Evolutionary conservation across 2,329 filamentous ascomycete genomes (phyloP).

Genomic region (Cercospora zeina): DNA sequence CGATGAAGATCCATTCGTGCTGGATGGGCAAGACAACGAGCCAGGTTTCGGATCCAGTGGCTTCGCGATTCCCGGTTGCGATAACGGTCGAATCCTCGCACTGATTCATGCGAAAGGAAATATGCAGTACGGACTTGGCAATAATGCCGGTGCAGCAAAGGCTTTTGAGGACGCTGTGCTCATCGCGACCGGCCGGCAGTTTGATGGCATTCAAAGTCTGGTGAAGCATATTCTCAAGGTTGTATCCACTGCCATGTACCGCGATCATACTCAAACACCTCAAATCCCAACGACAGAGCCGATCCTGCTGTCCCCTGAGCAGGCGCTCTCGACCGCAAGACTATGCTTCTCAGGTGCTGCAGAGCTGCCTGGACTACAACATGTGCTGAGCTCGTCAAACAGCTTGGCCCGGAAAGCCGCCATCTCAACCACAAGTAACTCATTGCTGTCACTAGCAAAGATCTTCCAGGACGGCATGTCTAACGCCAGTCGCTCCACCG

Average conservation of each 20-base stretch:
- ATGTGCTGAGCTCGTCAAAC: slow-evolving; percentile 59
- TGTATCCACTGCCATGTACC: slow-evolving; percentile 48
- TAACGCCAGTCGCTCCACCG: slow-evolving; percentile 56
- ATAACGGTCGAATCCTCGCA: slow-evolving; percentile 91
- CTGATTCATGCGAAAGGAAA: slow-evolving; percentile 98
- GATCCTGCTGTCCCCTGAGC: slow-evolving; percentile 78
- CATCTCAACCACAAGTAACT: slow-evolving; percentile 92
- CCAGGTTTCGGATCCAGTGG: slow-evolving; percentile 74
- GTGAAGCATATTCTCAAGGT: slow-evolving; percentile 75
- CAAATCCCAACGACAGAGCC: slow-evolving; percentile 55
- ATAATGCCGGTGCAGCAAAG: slow-evolving; percentile 75
- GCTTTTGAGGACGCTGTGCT: slow-evolving; percentile 95
- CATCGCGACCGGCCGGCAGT: slow-evolving; percentile 73
- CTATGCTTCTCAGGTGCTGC: slow-evolving; percentile 77
- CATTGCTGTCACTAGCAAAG: slow-evolving; percentile 88
- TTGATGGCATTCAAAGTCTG: slow-evolving; percentile 71
- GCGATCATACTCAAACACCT: slow-evolving; percentile 20
- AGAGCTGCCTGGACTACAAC: slow-evolving; percentile 74
- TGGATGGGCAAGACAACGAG: slow-evolving; percentile 47
- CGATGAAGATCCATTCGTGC: slow-evolving; percentile 41
- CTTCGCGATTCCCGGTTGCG: slow-evolving; percentile 77
- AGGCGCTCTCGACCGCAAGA: slow-evolving; percentile 76
- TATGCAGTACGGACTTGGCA: slow-evolving; percentile 87
- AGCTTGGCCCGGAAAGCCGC: slow-evolving; percentile 74
- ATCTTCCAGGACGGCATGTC: slow-evolving; percentile 97